A percentile compares a stretch with the other conserved stretches of the same genome.
phyloP scores from a whole-genome alignment of 208 protist genomes.

The Lotmaria passim region DNA sequence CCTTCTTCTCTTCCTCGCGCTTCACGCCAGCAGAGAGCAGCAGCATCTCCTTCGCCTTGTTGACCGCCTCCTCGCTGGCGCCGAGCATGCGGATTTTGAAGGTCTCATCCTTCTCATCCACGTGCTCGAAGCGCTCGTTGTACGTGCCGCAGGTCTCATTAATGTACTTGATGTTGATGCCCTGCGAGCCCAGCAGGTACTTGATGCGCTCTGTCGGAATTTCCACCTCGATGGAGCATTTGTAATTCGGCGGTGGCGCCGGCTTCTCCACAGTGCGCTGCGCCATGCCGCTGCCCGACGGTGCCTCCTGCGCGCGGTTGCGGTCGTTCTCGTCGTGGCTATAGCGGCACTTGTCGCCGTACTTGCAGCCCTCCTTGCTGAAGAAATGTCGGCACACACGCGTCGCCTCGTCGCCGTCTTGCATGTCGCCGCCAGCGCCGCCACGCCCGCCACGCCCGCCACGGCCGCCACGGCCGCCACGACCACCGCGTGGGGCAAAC shows the following conservation, averaged over 20 bases:
- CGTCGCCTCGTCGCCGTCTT: slow-evolving; percentile 20
- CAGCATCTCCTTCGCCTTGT: slow-evolving; percentile 69
- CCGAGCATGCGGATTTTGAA: slow-evolving; percentile 78
- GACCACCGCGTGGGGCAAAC: slow-evolving; percentile 35
- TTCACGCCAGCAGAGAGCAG: slow-evolving; percentile 58
- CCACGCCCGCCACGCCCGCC: slow-evolving; percentile 34
- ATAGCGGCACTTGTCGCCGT: slow-evolving; percentile 83
- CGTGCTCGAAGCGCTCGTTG: slow-evolving; percentile 73
- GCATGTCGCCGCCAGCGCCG: slow-evolving; percentile 16
- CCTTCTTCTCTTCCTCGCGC: slow-evolving; percentile 71
- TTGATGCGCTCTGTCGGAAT: slow-evolving; percentile 84
- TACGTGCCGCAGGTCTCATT: slow-evolving; percentile 69
- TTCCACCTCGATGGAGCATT: slow-evolving; percentile 46
- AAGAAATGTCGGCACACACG: slow-evolving; percentile 82
- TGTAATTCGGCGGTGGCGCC: slow-evolving; percentile 35
- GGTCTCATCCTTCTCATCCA: slow-evolving; percentile 58
- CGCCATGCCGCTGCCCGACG: slow-evolving; percentile 30
- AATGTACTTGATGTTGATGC: slow-evolving; percentile 63
- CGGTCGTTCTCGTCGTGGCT: slow-evolving; percentile 67
- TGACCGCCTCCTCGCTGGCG: slow-evolving; percentile 56
- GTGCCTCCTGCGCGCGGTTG: slow-evolving; percentile 27
- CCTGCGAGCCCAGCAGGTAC: slow-evolving; percentile 73
- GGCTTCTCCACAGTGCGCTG: slow-evolving; percentile 38
- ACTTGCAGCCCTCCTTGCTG: slow-evolving; percentile 70
- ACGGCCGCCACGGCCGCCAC: slow-evolving; percentile 45